Conservation (phyloP, 2,329 filamentous ascomycete genomes). For the Hypoxylon sp. region DNA sequence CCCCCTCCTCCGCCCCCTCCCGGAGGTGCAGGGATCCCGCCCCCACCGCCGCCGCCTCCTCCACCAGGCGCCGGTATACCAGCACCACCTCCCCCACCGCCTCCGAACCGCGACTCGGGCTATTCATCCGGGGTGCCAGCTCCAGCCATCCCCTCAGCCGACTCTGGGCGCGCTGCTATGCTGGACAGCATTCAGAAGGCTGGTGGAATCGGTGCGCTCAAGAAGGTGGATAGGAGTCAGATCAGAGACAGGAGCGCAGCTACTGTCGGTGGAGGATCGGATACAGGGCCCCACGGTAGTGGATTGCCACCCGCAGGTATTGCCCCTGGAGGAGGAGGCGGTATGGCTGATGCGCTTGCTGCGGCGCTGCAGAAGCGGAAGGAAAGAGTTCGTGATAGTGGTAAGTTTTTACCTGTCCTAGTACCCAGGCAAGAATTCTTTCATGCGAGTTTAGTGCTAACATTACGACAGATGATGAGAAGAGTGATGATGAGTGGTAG, state of each 20-base stretch:
- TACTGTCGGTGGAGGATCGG: conserved; percentile 67
- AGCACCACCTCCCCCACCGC: conserved; percentile 53
- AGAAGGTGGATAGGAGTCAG: conserved; percentile 79
- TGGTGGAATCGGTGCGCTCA: conserved; percentile 76
- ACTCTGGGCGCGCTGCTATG: conserved; percentile 70
- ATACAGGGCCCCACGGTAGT: conserved; percentile 67
- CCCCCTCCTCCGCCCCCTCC: conserved; percentile 35
- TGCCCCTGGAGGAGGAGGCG: conserved; percentile 69
- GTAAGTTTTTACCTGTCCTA: conserved; percentile 70
- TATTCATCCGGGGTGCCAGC: conserved; percentile 69
- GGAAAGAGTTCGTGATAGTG: conserved; percentile 93
- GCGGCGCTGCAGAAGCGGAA: conserved; percentile 86
- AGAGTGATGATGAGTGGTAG: conserved; percentile 82
- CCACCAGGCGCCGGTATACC: conserved; percentile 55
- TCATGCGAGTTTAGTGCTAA: conserved; percentile 23
- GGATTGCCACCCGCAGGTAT: conserved; percentile 67
- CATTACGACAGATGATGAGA: conserved; percentile 75
- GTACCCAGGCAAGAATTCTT: not conserved
- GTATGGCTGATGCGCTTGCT: conserved; percentile 86
- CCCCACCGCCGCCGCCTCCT: conserved; percentile 54
- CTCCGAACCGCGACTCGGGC: conserved; percentile 69
- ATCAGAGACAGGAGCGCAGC: conserved; percentile 81
- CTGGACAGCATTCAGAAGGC: conserved; percentile 80
- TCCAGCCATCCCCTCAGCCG: conserved; percentile 59
- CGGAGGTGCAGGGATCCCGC: conserved; percentile 33